phyloP scores from a whole-genome alignment of 768 basidiomycete genomes.

The Paxillus involutus region DNA sequence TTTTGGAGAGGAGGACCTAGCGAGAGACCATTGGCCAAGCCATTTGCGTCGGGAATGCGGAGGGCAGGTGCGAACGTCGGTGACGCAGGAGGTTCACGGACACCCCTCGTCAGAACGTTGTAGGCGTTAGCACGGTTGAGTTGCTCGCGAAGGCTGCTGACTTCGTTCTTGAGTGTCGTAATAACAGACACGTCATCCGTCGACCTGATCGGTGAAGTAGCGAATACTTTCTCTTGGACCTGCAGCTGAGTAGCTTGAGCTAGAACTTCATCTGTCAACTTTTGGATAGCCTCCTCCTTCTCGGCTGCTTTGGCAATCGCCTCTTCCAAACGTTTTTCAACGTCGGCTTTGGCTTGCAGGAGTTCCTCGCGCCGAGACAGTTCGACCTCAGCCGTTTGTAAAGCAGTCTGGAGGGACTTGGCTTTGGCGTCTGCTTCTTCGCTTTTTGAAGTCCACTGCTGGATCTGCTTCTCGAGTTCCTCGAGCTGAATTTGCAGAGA shows the following conservation, averaged over 20 bases:
- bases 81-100: slow-evolving; percentile 74
- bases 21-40: slow-evolving; percentile 43
- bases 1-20: slow-evolving; percentile 34
- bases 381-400: slow-evolving; percentile 72
- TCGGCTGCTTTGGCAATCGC: slow-evolving; percentile 69
- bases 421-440: slow-evolving; percentile 80
- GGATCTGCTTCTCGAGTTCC: slow-evolving; percentile 82
- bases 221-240: slow-evolving; percentile 68
- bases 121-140: slow-evolving; percentile 94
- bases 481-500: slow-evolving; percentile 72
- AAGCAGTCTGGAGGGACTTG: slow-evolving; percentile 68
- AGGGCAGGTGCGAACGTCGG: slow-evolving; percentile 86
- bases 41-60: slow-evolving; percentile 47
- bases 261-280: slow-evolving; percentile 74
- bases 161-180: slow-evolving; percentile 86
- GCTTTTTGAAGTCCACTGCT: slow-evolving; percentile 81
- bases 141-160: slow-evolving; percentile 90
- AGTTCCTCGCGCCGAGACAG: slow-evolving; percentile 72
- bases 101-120: slow-evolving; percentile 76
- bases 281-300: slow-evolving; percentile 82
- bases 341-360: slow-evolving; percentile 69
- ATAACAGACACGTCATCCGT: slow-evolving; percentile 88
- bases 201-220: slow-evolving; percentile 60
- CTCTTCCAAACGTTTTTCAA: slow-evolving; percentile 82
- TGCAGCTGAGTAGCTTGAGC: slow-evolving; percentile 77